These are phyloP conservation scores for Zoysia matrella DNA, from an alignment of 202 grass and related monocot species.

Conservation along the genomic window DNA sequence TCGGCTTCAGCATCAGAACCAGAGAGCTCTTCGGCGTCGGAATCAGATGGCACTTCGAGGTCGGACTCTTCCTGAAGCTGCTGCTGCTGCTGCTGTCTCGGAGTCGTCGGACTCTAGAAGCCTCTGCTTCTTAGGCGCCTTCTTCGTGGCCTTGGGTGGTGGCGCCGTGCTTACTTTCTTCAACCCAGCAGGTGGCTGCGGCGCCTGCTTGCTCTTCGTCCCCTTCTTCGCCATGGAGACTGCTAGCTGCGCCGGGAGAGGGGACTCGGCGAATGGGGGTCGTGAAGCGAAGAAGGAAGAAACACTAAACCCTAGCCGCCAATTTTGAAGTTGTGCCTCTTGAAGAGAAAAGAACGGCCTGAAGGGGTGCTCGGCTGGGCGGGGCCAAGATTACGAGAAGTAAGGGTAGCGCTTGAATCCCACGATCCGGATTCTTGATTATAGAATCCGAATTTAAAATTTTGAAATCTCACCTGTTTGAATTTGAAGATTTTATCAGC, in stretches of 20 bases:
- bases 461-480: too few relatives aligned
- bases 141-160: slow-evolving; percentile 50
- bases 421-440: too few relatives aligned
- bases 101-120: slow-evolving; percentile 60
- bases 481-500: too few relatives aligned
- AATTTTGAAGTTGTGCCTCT: background rate
- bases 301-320: slow-evolving; percentile 53
- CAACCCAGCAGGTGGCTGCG: slow-evolving; percentile 8
- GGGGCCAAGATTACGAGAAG: too few relatives aligned
- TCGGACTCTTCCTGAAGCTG: slow-evolving; percentile 47
- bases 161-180: slow-evolving; percentile 48
- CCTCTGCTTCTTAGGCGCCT: slow-evolving; percentile 50
- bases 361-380: too few relatives aligned
- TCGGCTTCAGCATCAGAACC: slow-evolving; percentile 43
- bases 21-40: slow-evolving; percentile 46
- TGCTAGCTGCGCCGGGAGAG: background rate
- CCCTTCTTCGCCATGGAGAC: slow-evolving; percentile 70
- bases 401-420: too few relatives aligned
- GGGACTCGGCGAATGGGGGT: slow-evolving; percentile 20
- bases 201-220: slow-evolving; percentile 36
- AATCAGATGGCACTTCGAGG: slow-evolving; percentile 36
- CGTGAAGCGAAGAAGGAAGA: slow-evolving; percentile 3
- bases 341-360: too few relatives aligned
- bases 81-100: slow-evolving; percentile 49
- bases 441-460: too few relatives aligned